Base-by-base conservation (phyloP, 768 basidiomycete genomes). In the Russula sp. region DNA sequence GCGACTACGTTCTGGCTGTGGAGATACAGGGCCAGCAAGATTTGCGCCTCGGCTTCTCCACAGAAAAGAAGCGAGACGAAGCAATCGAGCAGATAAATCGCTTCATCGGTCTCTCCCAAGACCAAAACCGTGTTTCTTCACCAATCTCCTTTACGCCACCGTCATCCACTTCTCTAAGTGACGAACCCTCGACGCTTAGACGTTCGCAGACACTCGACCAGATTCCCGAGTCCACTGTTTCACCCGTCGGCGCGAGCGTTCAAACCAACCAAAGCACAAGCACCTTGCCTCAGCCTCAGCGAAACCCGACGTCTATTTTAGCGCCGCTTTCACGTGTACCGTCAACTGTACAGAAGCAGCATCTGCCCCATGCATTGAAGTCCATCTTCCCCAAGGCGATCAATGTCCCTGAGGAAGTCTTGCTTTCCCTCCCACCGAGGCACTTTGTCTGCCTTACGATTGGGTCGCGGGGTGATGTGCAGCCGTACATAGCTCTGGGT, bases 401-500 rank as follows among this genome's bases (percentile, higher is more conserved):
- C 65, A 83, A 81, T 65, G 56, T 82, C 14, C 80, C 78, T 0
- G 66, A 69, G 8, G 72, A 70, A 20, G 60, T 74, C n/a, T 64
- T 81, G 9, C 62, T 63, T 50, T 60, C 60, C 11, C 61, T 73
- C 35, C 70, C 73, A 11, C 69, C 77, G 11, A 73, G 77, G 47
- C 84, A 85, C 67, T 86, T 86, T 69, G 77, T 81, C 8, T 82
- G 81, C 68, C 72, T 88, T 46, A 85, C 83, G 1, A 87, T 87
- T 58, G 85, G 86, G n/a, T 84, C 82, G 16, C 73, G 86, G 46
- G 79, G 79, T 5, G 79, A 81, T 66, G 73, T 81, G 20, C 79
- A 81, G 66, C 79, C 79, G 13, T 80, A 81, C 66, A 80, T 81
- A 53, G 78, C 79, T 7, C 68, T 81, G 16, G 73, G 72, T 9